Evolutionary conservation across 495 filamentous ascomycete species (phyloP).

Genomic region (Chaetomium fimeti): DNA sequence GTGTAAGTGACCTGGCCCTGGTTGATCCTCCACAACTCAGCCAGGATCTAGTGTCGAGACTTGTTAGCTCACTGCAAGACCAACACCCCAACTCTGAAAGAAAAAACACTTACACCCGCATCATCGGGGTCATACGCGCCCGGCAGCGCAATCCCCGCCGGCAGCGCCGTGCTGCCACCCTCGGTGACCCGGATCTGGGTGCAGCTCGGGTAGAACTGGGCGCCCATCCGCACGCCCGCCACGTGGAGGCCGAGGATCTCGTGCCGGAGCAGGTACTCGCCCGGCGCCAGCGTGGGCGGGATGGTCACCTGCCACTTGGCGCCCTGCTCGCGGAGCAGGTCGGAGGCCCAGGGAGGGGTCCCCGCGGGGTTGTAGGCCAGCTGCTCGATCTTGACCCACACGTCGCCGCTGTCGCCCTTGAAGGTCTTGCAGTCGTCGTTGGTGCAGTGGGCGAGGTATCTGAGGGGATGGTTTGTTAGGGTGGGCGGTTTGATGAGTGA

Average conservation of each 20-base stretch:
- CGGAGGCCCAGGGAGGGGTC: constrained; percentile 33
- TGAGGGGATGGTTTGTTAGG: not conserved
- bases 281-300: constrained; percentile 54
- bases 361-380: constrained; percentile 31
- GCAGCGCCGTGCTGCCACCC: constrained; percentile 35
- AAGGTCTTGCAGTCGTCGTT: constrained; percentile 39
- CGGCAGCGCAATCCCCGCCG: constrained; percentile 42
- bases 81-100: not conserved
- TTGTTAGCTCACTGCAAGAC: not conserved
- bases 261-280: constrained; percentile 61
- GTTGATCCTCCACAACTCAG: constrained; percentile 25
- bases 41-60: constrained; percentile 9
- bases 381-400: constrained; percentile 46
- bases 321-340: constrained; percentile 50
- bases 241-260: constrained; percentile 63
- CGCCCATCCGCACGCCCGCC: constrained; percentile 50
- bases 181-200: constrained; percentile 58
- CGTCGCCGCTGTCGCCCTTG: constrained; percentile 21
- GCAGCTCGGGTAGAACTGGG: constrained; percentile 62
- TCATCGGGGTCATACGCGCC: constrained; percentile 45
- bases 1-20: constrained; percentile 22
- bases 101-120: constrained; percentile 31
- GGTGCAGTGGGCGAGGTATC: constrained; percentile 35
- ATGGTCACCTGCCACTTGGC: constrained; percentile 63
- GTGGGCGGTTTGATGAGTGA: no score